Percentiles rank a stretch among this genome's conserved stretches.
phyloP scores from a whole-genome alignment of 2,329 filamentous ascomycete genomes.

The Venturia oleaginea region DNA sequence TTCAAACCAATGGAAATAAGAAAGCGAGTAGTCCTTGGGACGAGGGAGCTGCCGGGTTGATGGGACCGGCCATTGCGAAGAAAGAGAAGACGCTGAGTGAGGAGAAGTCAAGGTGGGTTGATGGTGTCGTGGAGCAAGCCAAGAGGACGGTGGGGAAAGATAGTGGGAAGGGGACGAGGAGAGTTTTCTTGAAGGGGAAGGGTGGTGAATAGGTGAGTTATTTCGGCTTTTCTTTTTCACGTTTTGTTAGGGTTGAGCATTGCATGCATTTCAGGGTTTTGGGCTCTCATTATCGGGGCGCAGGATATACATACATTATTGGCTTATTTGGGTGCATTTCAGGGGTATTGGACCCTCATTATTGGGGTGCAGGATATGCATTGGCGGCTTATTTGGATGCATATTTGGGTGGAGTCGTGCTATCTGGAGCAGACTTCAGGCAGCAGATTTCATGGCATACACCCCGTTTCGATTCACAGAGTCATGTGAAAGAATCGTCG shows the following conservation, averaged over 20 bases:
- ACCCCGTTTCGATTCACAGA: no score
- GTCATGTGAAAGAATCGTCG: no score
- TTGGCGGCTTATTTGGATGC: background rate
- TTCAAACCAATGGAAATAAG: slow-evolving; percentile 19
- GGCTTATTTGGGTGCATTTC: background rate
- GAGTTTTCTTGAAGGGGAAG: slow-evolving; percentile 51
- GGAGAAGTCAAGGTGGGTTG: slow-evolving; percentile 70
- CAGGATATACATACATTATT: background rate
- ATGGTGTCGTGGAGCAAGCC: slow-evolving; percentile 74
- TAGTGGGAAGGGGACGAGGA: slow-evolving; percentile 53
- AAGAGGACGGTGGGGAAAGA: slow-evolving; percentile 48
- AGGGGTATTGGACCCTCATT: background rate
- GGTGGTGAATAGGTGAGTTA: background rate
- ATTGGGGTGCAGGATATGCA: background rate
- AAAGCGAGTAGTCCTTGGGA: slow-evolving; percentile 23
- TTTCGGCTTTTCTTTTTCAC: background rate
- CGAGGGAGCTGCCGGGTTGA: slow-evolving; percentile 51
- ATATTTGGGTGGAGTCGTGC: background rate
- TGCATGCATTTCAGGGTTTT: background rate
- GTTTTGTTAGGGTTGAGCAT: background rate
- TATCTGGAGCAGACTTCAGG: no score
- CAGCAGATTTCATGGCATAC: no score
- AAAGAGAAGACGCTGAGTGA: slow-evolving; percentile 55
- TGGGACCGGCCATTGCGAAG: slow-evolving; percentile 53
- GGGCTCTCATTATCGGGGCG: background rate